phyloP scores from a whole-genome alignment of 805 yeast genomes.

The Brettanomyces bruxellensis region DNA sequence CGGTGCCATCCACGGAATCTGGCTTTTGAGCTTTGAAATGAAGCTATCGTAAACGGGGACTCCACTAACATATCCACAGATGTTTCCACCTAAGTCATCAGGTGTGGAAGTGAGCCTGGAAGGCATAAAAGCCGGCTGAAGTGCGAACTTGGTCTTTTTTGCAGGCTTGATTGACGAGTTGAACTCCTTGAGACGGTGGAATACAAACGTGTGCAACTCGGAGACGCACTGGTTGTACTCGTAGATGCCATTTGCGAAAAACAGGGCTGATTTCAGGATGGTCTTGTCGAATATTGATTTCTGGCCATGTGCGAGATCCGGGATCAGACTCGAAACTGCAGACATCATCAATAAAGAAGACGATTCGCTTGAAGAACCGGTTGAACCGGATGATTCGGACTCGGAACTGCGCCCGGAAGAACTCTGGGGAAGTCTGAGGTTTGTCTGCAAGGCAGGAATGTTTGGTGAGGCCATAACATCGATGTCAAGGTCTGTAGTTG shows the following conservation, averaged over 20 bases:
- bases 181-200: background rate
- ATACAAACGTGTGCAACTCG: conserved; percentile 1
- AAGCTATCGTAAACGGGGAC: background rate
- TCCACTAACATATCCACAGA: background rate
- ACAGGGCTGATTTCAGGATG: background rate
- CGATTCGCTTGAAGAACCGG: background rate
- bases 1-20: background rate
- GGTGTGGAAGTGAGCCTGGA: background rate
- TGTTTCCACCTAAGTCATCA: background rate
- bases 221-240: conserved; percentile 2
- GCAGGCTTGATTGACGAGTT: background rate
- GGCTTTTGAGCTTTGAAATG: background rate
- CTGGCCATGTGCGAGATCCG: background rate
- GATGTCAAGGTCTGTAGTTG: background rate
- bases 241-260: conserved; percentile 2
- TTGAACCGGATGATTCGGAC: background rate
- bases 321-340: background rate
- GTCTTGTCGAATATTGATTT: background rate
- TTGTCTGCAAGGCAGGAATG: background rate
- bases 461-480: background rate
- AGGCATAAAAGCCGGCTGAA: background rate
- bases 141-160: background rate
- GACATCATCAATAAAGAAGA: background rate
- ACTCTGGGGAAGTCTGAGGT: background rate
- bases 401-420: background rate